phyloP scores from a whole-genome alignment of 345 rosid species.

The Erucastrum elatum region DNA sequence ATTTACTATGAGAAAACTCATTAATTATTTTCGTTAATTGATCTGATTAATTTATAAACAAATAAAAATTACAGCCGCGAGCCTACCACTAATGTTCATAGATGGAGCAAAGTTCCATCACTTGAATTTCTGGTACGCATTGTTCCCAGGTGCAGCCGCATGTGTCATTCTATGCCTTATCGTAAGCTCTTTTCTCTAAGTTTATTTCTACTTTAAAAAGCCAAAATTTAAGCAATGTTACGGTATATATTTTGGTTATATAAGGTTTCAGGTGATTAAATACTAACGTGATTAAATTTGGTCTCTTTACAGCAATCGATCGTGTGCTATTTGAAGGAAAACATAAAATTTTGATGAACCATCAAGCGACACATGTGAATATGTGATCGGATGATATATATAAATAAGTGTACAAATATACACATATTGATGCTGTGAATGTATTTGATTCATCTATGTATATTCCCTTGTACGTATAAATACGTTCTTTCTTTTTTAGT shows the following conservation, averaged over 20 bases:
- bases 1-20: background rate
- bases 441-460: conserved; percentile 24
- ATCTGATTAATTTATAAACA: background rate
- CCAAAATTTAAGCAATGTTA: background rate
- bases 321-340: conserved; percentile 72
- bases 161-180: conserved; percentile 74
- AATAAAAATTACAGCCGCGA: conserved; percentile 60
- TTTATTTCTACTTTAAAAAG: background rate
- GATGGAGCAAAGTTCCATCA: conserved; percentile 78
- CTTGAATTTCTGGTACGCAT: conserved; percentile 71
- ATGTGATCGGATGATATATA: background rate
- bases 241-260: background rate
- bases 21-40: background rate
- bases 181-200: conserved; percentile 43
- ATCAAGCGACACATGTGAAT: conserved; percentile 10
- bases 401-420: conserved; percentile 19
- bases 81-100: conserved; percentile 85
- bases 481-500: conserved; percentile 3
- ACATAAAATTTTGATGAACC: conserved; percentile 55
- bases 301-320: conserved; percentile 74
- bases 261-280: conserved; percentile 4
- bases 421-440: conserved; percentile 28
- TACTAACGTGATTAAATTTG: conserved; percentile 1
- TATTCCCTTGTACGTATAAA: conserved; percentile 17
- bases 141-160: conserved; percentile 89